These are phyloP conservation scores for Conoideocrella luteorostrata DNA, from an alignment of 2,329 filamentous ascomycete genomes.

Conservation along the genomic window DNA sequence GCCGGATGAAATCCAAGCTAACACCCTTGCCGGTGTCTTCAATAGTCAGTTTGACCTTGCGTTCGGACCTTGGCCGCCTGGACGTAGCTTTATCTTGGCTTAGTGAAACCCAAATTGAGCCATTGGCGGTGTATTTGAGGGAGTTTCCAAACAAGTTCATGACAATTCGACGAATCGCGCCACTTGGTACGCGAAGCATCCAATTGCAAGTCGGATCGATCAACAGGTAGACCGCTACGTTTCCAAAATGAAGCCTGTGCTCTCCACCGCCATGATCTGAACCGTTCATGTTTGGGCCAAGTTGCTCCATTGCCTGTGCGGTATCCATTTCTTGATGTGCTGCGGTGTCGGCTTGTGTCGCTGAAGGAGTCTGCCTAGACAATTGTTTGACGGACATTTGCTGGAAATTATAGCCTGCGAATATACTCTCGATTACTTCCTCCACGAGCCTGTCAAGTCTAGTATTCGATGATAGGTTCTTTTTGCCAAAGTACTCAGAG, in stretches of 20 bases:
- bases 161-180: slow-evolving; percentile 45
- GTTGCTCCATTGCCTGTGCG: no score
- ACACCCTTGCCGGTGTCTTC: slow-evolving; percentile 63
- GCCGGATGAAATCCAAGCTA: slow-evolving; percentile 52
- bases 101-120: slow-evolving; percentile 24
- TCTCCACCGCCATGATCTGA: no score
- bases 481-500: slow-evolving; percentile 10
- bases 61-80: slow-evolving; percentile 6
- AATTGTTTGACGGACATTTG: no score
- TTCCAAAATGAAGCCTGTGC: no score
- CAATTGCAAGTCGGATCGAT: slow-evolving; percentile 40
- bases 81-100: slow-evolving; percentile 12
- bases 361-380: slow-evolving; percentile 14
- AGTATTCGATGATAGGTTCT: slow-evolving; percentile 16
- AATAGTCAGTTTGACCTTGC: slow-evolving; percentile 37
- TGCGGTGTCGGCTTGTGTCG: no score
- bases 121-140: slow-evolving; percentile 49
- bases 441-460: slow-evolving; percentile 35
- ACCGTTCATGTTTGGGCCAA: no score
- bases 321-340: no score
- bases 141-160: slow-evolving; percentile 60
- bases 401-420: slow-evolving; percentile 37
- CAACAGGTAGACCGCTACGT: slow-evolving; percentile 21
- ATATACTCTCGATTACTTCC: slow-evolving; percentile 40
- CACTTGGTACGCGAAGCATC: slow-evolving; percentile 48